A percentile compares a stretch with the other conserved stretches of the same genome.
These are phyloP conservation scores for Suillus subalutaceus DNA, from an alignment of 768 basidiomycete species.

Conservation along the genomic window DNA sequence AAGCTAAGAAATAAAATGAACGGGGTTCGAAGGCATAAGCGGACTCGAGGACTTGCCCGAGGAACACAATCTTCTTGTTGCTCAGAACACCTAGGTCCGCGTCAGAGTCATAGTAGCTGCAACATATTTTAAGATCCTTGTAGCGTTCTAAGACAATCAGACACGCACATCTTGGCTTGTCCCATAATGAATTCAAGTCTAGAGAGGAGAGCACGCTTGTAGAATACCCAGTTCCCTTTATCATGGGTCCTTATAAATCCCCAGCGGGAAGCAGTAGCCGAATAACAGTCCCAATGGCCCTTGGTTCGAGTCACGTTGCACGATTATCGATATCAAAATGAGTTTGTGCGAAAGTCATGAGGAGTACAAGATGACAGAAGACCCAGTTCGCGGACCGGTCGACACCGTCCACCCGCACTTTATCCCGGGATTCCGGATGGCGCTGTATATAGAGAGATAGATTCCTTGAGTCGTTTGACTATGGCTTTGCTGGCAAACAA, in stretches of 20 bases:
- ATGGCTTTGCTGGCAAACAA: constrained; percentile 55
- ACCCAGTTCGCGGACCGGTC: constrained; percentile 9
- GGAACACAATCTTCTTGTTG: constrained; percentile 58
- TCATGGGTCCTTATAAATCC: constrained; percentile 13
- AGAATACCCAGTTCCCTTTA: background rate
- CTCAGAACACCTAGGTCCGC: constrained; percentile 52
- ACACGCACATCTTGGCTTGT: constrained; percentile 59
- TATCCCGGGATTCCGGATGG: constrained; percentile 1
- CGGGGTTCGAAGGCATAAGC: constrained; percentile 4
- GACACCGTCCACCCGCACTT: background rate
- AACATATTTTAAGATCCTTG: background rate
- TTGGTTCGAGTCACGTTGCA: constrained; percentile 17
- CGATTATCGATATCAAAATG: constrained; percentile 14
- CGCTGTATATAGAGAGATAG: background rate
- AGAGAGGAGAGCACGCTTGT: constrained; percentile 1
- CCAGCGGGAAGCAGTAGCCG: constrained; percentile 9
- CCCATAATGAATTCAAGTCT: constrained; percentile 17
- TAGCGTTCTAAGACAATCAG: background rate
- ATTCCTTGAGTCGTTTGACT: background rate
- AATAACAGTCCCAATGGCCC: constrained; percentile 2
- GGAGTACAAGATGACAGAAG: constrained; percentile 17
- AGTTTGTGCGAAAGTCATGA: constrained; percentile 19
- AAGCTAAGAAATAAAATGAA: constrained; percentile 39
- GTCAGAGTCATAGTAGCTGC: constrained; percentile 58
- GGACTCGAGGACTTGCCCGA: constrained; percentile 44